Conservation (phyloP, 2,329 filamentous ascomycete species). For the Penicillium sp. region DNA sequence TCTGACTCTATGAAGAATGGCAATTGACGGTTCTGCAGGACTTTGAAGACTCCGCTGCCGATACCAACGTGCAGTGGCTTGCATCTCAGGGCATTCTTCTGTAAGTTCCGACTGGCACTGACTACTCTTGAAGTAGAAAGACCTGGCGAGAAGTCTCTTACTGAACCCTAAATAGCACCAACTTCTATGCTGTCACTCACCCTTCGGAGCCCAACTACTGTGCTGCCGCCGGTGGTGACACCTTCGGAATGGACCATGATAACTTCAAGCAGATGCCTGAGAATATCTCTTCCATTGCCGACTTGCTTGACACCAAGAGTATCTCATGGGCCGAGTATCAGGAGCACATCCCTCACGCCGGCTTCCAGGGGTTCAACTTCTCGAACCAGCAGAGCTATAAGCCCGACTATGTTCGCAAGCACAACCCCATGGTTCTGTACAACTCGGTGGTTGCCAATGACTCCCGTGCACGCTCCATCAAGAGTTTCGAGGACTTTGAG, state of each 20-base stretch:
- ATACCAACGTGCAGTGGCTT: conserved; percentile 46
- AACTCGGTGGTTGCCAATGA: conserved; percentile 62
- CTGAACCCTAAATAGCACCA: conserved; percentile 32
- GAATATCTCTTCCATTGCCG: conserved; percentile 68
- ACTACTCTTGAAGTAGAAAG: neutral
- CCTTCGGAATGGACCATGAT: conserved; percentile 73
- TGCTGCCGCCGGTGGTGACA: conserved; percentile 68
- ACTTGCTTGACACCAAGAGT: conserved; percentile 65
- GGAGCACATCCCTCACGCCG: conserved; percentile 74
- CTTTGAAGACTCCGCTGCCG: conserved; percentile 64
- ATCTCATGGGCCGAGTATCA: conserved; percentile 74
- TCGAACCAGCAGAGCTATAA: conserved; percentile 65
- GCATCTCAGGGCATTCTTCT: conserved; percentile 60
- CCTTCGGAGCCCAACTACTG: conserved; percentile 78
- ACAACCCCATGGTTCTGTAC: conserved; percentile 69
- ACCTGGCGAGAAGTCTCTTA: neutral
- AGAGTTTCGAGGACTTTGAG: conserved; percentile 72
- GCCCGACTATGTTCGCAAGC: conserved; percentile 82
- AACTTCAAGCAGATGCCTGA: conserved; percentile 59
- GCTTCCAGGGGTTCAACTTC: conserved; percentile 67
- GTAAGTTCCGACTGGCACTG: conserved; percentile 9
- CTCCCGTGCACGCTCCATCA: conserved; percentile 67
- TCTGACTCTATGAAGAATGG: neutral
- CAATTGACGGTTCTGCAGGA: conserved; percentile 34
- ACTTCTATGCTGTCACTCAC: conserved; percentile 67